These are phyloP conservation scores for Fusarium decemcellulare DNA, from an alignment of 2,329 filamentous ascomycete genomes.

Conservation along the genomic window DNA sequence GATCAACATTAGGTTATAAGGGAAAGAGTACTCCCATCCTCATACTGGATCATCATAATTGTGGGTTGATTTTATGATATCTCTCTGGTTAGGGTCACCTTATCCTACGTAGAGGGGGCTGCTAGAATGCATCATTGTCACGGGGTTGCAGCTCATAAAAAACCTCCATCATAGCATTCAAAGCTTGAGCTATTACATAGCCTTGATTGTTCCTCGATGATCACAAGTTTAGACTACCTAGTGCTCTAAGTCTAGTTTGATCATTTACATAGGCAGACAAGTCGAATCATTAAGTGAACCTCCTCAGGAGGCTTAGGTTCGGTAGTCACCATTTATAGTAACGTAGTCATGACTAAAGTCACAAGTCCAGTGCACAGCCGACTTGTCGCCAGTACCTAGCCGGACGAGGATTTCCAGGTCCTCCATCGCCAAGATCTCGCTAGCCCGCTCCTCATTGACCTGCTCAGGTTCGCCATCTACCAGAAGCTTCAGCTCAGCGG, in stretches of 20 bases:
- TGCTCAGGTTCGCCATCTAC: conserved; percentile 85
- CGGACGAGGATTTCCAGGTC: conserved; percentile 84
- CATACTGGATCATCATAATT: no score
- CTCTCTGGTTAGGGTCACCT: no score
- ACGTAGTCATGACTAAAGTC: conserved; percentile 89
- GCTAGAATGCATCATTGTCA: no score
- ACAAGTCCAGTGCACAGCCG: conserved; percentile 86
- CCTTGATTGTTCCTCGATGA: background rate
- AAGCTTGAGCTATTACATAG: no score
- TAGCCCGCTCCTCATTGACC: conserved; percentile 83
- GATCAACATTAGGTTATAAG: no score
- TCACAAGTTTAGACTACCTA: conserved; percentile 1
- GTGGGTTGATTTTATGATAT: no score
- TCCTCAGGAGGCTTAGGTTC: conserved; percentile 61
- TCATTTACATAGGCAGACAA: background rate
- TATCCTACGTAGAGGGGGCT: no score
- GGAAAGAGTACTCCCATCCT: no score
- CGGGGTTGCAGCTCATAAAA: no score
- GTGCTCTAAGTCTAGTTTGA: no score
- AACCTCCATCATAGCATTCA: no score
- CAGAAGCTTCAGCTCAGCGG: conserved; percentile 80
- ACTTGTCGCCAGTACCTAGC: conserved; percentile 77
- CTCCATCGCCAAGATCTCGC: conserved; percentile 82
- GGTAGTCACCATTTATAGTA: conserved; percentile 78
- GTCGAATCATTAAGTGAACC: conserved; percentile 13